Evolutionary conservation across 176 grass and related monocot species (phyloP).

Genomic region (Coix lacrymajobi): DNA sequence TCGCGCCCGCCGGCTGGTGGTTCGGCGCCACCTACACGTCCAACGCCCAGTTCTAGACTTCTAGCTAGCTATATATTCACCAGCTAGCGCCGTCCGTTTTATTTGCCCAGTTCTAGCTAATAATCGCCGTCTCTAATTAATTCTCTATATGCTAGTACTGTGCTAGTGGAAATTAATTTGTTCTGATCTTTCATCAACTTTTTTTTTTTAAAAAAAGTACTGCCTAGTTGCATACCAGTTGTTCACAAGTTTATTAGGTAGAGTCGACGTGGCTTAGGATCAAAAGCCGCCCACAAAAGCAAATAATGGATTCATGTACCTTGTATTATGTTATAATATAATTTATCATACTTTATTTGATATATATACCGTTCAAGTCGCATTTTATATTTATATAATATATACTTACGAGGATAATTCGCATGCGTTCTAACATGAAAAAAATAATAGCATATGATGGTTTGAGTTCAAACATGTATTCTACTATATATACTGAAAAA

Average conservation of each 20-base stretch:
- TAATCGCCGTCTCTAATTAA: neutral
- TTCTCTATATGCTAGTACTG: neutral
- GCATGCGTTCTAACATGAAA: too few relatives aligned
- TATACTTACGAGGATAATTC: too few relatives aligned
- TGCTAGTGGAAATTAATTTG: too few relatives aligned
- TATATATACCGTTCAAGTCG: neutral
- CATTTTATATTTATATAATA: too few relatives aligned
- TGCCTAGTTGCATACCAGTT: neutral
- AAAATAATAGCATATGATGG: too few relatives aligned
- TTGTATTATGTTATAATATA: neutral
- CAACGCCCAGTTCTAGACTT: constrained; percentile 23
- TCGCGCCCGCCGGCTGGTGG: constrained; percentile 48
- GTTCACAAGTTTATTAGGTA: neutral
- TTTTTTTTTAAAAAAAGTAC: too few relatives aligned
- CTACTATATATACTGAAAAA: too few relatives aligned
- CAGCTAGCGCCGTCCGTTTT: too few relatives aligned
- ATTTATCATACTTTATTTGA: neutral
- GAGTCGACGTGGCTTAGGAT: constrained; percentile 20
- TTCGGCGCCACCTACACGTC: constrained; percentile 54
- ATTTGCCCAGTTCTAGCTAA: too few relatives aligned
- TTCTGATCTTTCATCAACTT: too few relatives aligned
- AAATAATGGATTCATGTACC: neutral
- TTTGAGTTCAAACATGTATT: too few relatives aligned
- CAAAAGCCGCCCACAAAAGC: neutral
- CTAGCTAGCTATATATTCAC: too few relatives aligned